Base-by-base conservation (phyloP, 345 rosid genomes). In the Boechera retrofracta region DNA sequence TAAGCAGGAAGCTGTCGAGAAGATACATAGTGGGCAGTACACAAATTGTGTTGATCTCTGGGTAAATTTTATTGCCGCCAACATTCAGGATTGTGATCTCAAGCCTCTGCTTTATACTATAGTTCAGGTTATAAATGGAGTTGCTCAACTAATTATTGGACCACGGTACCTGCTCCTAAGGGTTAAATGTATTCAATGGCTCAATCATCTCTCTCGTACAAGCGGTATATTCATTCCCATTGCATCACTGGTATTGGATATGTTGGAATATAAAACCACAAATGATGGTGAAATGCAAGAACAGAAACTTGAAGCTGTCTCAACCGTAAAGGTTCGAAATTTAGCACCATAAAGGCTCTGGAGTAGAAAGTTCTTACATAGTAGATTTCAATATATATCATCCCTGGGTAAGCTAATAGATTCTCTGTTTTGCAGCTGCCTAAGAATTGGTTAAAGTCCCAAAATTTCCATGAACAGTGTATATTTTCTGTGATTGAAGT, bases 81-180 rank as follows among this genome's bases (percentile, higher is more conserved):
- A 88, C 59, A 26, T 86, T 66, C 79, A 10, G 41, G 89, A 91
- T 69, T 81, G 71, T 71, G 94, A 88, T 75, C 87, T 92, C 72
- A 96, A 89, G 86, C 81, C 92, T 21, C 72, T 89, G 86, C 82
- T 86, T 61, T 85, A 85, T 73, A 80, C 74, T 36, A 71, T 80
- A 64, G 81, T 85, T 84, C 97, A 92, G 83, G 85, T 95, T 82
- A 84, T 92, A 83, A 91, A 87, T 75, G 98, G 98, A 74, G 83
- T 95, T 60, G 89, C 89, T 51, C 21, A 49, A 45, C 87, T 95
- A 39, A 89, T 95, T 80, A 89, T 88, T 45, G 98, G 97, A 76
- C 97, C 98, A 69, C 86, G 94, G 82, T 89, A 92, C 83, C 79
- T 95, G 78, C 97, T 93, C 60, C 80, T 95, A 72, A 86, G 94